These are phyloP conservation scores for Monilinia fructigena DNA, from an alignment of 2,329 filamentous ascomycete genomes.

Conservation along the genomic window DNA sequence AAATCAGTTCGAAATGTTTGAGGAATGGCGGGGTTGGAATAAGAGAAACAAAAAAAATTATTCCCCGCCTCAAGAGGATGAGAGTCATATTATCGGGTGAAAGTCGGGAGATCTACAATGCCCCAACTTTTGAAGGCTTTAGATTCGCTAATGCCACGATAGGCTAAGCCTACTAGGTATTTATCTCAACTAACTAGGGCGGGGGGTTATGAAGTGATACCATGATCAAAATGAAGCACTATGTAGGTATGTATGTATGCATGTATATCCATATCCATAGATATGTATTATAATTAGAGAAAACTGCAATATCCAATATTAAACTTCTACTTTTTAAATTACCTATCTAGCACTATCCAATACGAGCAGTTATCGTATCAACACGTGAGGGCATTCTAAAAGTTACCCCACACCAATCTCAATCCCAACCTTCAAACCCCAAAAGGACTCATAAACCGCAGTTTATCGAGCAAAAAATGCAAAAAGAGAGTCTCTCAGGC, in stretches of 20 bases:
- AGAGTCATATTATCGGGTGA: conserved; percentile 3
- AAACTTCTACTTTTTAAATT: too few species aligned
- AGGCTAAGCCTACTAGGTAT: too few species aligned
- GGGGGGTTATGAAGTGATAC: too few species aligned
- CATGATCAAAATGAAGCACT: too few species aligned
- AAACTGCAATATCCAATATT: too few species aligned
- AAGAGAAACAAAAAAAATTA: conserved; percentile 11
- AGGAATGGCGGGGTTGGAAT: conserved; percentile 17
- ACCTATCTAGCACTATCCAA: too few species aligned
- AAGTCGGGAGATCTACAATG: conserved; percentile 1
- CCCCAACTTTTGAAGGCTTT: neutral
- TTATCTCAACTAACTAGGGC: too few species aligned
- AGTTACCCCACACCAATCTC: too few species aligned
- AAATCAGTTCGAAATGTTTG: neutral
- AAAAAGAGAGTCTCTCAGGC: neutral
- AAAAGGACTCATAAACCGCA: neutral
- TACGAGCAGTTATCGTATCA: neutral
- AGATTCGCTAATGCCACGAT: conserved; percentile 1
- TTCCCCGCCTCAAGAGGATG: conserved; percentile 1
- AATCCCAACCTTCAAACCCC: too few species aligned
- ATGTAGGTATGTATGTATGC: too few species aligned
- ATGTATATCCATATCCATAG: too few species aligned
- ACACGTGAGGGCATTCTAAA: conserved; percentile 1
- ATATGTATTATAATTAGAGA: too few species aligned
- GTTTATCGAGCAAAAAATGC: neutral